A percentile compares a stretch with the other conserved stretches of the same genome.
These are phyloP conservation scores for Pelargonium fulgidum DNA, from an alignment of 441 rosid genomes.

Conservation along the genomic window DNA sequence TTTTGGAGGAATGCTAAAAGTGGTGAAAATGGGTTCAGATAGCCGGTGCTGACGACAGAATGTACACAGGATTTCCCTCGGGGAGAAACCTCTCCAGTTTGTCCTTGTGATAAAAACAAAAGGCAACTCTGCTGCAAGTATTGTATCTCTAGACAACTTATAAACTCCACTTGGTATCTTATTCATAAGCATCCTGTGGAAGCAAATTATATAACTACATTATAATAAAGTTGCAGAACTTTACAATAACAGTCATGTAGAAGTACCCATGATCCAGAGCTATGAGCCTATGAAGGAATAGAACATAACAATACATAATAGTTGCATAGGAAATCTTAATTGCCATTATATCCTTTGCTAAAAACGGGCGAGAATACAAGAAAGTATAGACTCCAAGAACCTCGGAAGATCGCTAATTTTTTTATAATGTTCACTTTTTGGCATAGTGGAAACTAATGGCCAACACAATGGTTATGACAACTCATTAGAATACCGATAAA, in stretches of 20 bases:
- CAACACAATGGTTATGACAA: not conserved
- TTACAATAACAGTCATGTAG: not conserved
- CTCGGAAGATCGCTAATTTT: not conserved
- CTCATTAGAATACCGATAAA: no score
- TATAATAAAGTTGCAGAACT: not conserved
- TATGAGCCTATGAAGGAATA: no score
- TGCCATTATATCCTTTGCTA: not conserved
- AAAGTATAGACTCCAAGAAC: not conserved
- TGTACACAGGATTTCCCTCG: slow-evolving; percentile 63
- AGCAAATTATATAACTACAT: not conserved
- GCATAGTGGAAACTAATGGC: not conserved
- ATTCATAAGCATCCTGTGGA: slow-evolving; percentile 13
- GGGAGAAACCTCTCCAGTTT: slow-evolving; percentile 81
- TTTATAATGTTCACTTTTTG: not conserved
- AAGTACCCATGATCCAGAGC: not conserved
- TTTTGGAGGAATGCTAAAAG: slow-evolving; percentile 34
- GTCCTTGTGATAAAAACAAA: slow-evolving; percentile 52
- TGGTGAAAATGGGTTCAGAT: slow-evolving; percentile 64
- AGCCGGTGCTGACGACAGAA: slow-evolving; percentile 85
- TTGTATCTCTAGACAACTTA: slow-evolving; percentile 71
- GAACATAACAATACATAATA: not conserved
- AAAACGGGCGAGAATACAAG: not conserved
- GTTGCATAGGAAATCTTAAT: not conserved
- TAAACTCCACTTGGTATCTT: slow-evolving; percentile 79
- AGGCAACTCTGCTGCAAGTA: slow-evolving; percentile 70